Conservation (phyloP, 2,329 filamentous ascomycete genomes). For the Calonectria crousiana region DNA sequence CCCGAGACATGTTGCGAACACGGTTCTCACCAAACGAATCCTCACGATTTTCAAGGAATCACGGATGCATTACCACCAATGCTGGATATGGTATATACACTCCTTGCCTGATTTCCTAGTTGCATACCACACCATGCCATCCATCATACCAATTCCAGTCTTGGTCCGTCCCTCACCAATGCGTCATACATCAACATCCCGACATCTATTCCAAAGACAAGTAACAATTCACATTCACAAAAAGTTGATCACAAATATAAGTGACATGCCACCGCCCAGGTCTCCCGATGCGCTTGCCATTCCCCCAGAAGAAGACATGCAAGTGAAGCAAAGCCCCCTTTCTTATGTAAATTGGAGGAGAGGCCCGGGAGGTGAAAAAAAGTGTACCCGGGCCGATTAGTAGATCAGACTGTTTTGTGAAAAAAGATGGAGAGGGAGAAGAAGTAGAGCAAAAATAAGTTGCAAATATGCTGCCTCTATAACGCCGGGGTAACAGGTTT, state of each 20-base stretch:
- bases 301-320: background rate
- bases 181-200: constrained; percentile 18
- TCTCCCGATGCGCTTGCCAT: constrained; percentile 18
- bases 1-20: background rate
- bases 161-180: constrained; percentile 7
- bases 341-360: background rate
- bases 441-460: background rate
- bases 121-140: background rate
- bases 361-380: background rate
- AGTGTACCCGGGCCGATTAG: background rate
- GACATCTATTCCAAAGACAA: constrained; percentile 16
- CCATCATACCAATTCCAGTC: constrained; percentile 16
- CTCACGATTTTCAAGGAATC: constrained; percentile 19
- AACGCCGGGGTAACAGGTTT: constrained; percentile 19
- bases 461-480: constrained; percentile 27
- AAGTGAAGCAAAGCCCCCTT: background rate
- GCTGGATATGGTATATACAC: constrained; percentile 37
- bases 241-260: constrained; percentile 9
- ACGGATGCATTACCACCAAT: constrained; percentile 32
- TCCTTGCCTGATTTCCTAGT: constrained; percentile 21
- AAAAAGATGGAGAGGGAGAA: background rate
- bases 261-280: constrained; percentile 13
- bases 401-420: constrained; percentile 5
- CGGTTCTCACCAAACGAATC: background rate
- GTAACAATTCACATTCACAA: constrained; percentile 5